Percentiles rank a stretch among this genome's conserved stretches.
Conservation (phyloP, 148 eudicot genomes). For the Simmondsia chinensis region DNA sequence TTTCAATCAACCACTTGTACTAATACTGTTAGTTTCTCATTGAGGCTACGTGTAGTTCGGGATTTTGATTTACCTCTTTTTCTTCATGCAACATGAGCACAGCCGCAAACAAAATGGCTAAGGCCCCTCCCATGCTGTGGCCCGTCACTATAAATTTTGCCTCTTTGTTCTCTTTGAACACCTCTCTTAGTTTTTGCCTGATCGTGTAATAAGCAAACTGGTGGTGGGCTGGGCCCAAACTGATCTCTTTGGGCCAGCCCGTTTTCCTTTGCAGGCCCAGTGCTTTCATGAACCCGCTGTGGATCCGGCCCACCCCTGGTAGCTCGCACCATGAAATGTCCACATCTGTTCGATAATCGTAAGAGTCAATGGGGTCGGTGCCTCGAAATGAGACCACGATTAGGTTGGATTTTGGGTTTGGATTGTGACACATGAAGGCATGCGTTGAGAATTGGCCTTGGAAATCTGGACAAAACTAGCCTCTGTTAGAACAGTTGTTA, state of each 20-base stretch:
- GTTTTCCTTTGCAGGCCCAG: conserved; percentile 19
- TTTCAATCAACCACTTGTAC: too few relatives aligned
- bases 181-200: conserved; percentile 13
- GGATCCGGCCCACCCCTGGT: conserved; percentile 15
- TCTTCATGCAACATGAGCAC: conserved; percentile 23
- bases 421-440: conserved; percentile 16
- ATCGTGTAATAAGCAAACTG: conserved; percentile 22
- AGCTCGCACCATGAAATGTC: conserved; percentile 28
- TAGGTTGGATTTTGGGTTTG: background rate
- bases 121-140: conserved; percentile 42
- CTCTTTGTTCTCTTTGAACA: conserved; percentile 4
- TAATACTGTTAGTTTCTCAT: too few relatives aligned
- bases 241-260: conserved; percentile 24
- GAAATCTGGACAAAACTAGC: conserved; percentile 13
- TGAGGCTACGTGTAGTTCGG: too few relatives aligned
- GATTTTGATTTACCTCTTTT: too few relatives aligned
- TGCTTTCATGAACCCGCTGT: conserved; percentile 34
- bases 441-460: conserved; percentile 24
- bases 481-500: too few relatives aligned
- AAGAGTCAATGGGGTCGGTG: conserved; percentile 18
- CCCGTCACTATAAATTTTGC: conserved; percentile 34
- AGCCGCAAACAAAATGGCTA: conserved; percentile 25
- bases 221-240: background rate
- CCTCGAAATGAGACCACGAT: conserved; percentile 28
- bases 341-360: conserved; percentile 16